phyloP scores from a whole-genome alignment of 371 early-diverging fungal genomes.

The Mucor circinelloides region DNA sequence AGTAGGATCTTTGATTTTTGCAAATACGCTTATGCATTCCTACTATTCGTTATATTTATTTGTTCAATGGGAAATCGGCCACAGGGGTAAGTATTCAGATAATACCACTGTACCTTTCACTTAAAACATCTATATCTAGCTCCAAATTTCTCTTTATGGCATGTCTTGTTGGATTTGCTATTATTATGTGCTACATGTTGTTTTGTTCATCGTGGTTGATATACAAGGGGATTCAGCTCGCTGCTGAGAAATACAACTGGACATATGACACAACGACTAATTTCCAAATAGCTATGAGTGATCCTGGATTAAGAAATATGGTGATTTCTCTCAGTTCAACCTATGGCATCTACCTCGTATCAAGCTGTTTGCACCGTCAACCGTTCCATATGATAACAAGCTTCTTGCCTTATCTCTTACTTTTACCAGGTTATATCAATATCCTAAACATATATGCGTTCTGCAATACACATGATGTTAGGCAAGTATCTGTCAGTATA shows the following conservation, averaged over 20 bases:
- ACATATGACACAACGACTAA: slow-evolving; percentile 34
- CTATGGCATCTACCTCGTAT: slow-evolving; percentile 66
- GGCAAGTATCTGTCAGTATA: slow-evolving; percentile 32
- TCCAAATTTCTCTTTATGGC: slow-evolving; percentile 45
- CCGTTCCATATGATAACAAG: slow-evolving; percentile 74
- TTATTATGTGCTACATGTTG: slow-evolving; percentile 52
- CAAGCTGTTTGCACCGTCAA: slow-evolving; percentile 63
- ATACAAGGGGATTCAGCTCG: slow-evolving; percentile 47
- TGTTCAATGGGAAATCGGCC: slow-evolving; percentile 85
- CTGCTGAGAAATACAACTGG: slow-evolving; percentile 29
- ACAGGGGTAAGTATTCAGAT: slow-evolving; percentile 64
- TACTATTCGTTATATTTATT: slow-evolving; percentile 72
- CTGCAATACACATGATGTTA: slow-evolving; percentile 75
- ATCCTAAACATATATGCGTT: slow-evolving; percentile 73
- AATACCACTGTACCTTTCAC: no score
- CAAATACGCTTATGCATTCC: slow-evolving; percentile 63
- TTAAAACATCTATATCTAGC: slow-evolving; percentile 7
- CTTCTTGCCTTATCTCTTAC: slow-evolving; percentile 62
- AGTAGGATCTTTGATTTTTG: slow-evolving; percentile 50
- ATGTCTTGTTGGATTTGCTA: slow-evolving; percentile 37
- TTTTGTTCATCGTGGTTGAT: slow-evolving; percentile 54
- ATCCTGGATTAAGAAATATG: slow-evolving; percentile 61
- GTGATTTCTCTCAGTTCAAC: slow-evolving; percentile 62
- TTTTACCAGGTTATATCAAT: slow-evolving; percentile 67
- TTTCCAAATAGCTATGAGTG: slow-evolving; percentile 24